phyloP scores from a whole-genome alignment of 345 rosid genomes.

The Combretum micranthum region DNA sequence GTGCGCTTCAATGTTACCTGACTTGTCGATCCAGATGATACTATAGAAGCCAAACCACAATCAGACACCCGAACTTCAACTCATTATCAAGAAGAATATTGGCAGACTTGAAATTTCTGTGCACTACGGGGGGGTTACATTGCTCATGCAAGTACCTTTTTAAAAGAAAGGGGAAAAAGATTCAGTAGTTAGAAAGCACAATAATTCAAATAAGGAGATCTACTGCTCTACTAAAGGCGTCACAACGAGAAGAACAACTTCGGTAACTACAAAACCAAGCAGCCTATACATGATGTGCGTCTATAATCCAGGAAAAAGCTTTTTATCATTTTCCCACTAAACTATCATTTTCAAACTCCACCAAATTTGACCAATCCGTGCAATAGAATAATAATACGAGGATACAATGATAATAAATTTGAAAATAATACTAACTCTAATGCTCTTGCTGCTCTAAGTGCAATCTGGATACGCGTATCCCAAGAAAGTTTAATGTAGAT shows the following conservation, averaged over 20 bases:
- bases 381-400: background rate
- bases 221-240: no score
- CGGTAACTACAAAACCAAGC: no score
- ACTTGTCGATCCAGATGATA: conserved; percentile 42
- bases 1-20: conserved; percentile 30
- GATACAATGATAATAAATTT: background rate
- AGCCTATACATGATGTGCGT: no score
- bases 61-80: conserved; percentile 64
- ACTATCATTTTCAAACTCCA: background rate
- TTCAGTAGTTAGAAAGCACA: background rate
- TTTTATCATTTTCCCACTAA: background rate
- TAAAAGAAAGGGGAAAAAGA: conserved; percentile 5
- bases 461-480: conserved; percentile 61
- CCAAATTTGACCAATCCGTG: no score
- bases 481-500: conserved; percentile 60
- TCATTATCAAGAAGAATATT: conserved; percentile 74
- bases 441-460: conserved; percentile 85
- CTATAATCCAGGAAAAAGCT: no score
- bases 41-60: conserved; percentile 63
- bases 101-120: conserved; percentile 68
- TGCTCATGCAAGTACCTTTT: conserved; percentile 82
- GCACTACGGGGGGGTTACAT: conserved; percentile 71
- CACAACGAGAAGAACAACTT: no score
- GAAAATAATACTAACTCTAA: conserved; percentile 63
- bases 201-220: no score